Conservation (phyloP, 768 basidiomycete species). For the Pleurotus citrinopileatus region DNA sequence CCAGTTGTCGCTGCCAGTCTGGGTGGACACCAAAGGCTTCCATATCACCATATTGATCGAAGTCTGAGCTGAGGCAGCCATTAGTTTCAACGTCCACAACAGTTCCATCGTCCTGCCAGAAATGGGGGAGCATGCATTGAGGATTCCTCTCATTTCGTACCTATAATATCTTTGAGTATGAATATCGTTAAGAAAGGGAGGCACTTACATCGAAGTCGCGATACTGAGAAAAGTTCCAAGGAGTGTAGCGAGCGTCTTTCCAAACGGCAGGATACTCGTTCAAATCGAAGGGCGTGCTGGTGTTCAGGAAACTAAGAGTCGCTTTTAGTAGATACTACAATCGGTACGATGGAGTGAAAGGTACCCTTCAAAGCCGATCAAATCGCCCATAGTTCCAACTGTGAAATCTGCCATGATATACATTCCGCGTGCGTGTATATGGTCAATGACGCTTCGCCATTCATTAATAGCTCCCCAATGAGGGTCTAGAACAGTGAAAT, state of each 20-base stretch:
- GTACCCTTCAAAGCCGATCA: conserved; percentile 83
- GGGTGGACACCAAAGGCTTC: conserved; percentile 97
- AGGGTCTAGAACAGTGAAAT: conserved; percentile 87
- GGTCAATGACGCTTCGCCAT: conserved; percentile 74
- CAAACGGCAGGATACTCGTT: conserved; percentile 72
- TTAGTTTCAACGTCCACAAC: conserved; percentile 52
- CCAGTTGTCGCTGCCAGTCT: conserved; percentile 90
- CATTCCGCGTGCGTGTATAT: conserved; percentile 80
- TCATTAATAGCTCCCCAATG: conserved; percentile 87
- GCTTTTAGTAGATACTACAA: conserved; percentile 7
- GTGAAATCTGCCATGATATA: conserved; percentile 94
- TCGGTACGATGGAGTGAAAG: conserved; percentile 21
- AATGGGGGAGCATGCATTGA: conserved; percentile 71
- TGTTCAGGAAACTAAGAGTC: conserved; percentile 63
- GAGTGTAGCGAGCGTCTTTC: conserved; percentile 72
- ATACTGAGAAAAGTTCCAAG: conserved; percentile 87
- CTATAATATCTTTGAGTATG: conserved; percentile 29
- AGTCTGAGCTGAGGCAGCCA: conserved; percentile 82
- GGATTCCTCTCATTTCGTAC: conserved; percentile 67
- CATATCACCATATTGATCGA: conserved; percentile 96
- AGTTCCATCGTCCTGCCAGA: conserved; percentile 79
- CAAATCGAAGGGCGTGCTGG: conserved; percentile 75
- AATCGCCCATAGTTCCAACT: conserved; percentile 87
- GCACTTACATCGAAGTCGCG: conserved; percentile 68
- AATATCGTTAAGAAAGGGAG: conserved; percentile 1